A percentile compares a stretch with the other conserved stretches of the same genome.
Conservation (phyloP, 2,329 filamentous ascomycete species). For the Aspergillus amoenus region DNA sequence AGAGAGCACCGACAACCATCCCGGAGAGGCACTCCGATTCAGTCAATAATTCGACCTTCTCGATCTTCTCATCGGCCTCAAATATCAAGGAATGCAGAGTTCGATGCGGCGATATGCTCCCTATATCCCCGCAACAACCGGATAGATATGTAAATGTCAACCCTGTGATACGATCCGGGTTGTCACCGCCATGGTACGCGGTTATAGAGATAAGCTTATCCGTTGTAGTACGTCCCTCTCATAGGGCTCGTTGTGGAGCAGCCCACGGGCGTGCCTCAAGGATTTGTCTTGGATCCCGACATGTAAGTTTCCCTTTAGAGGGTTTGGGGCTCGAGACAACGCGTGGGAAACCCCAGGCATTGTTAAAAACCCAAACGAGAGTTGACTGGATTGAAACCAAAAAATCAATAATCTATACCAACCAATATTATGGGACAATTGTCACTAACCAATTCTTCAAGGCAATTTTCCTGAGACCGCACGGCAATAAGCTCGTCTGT, state of each 20-base stretch:
- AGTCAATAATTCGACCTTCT: not conserved
- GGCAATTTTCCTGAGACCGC: not conserved
- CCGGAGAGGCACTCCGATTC: not conserved
- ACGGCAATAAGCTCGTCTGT: not conserved
- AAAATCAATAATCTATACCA: not conserved
- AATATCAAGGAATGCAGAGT: not conserved
- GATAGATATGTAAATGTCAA: slow-evolving; percentile 1
- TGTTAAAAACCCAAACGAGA: slow-evolving; percentile 9
- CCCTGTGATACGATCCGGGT: not conserved
- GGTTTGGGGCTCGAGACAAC: not conserved
- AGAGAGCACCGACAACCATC: not conserved
- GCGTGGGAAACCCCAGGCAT: slow-evolving; percentile 2
- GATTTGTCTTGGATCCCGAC: not conserved
- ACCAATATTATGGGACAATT: not conserved
- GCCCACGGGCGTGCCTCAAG: not conserved
- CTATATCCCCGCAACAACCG: not conserved
- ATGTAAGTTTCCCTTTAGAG: not conserved
- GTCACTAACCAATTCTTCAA: slow-evolving; percentile 6
- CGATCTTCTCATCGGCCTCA: not conserved
- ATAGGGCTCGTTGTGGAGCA: not conserved
- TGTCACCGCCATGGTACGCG: not conserved
- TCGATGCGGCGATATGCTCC: not conserved
- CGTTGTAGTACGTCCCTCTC: not conserved
- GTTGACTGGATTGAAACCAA: not conserved
- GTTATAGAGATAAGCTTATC: not conserved